Evolutionary conservation across 2,329 filamentous ascomycete genomes (phyloP).

Genomic region (Colletotrichum acutatum): DNA sequence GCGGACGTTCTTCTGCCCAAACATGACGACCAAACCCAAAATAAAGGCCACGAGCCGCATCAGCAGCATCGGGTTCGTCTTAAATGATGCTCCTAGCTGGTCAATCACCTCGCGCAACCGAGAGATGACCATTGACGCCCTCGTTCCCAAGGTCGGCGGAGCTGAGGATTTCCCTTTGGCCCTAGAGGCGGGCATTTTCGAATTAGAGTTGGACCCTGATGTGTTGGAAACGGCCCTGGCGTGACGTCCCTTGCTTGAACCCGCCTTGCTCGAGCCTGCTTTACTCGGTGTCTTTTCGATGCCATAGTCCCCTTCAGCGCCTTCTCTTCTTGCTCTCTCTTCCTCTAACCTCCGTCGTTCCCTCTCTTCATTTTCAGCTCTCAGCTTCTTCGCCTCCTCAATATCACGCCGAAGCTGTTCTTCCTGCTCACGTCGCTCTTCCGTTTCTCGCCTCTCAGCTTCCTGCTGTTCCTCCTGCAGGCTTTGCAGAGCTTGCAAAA

Average conservation of each 20-base stretch:
- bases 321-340: constrained; percentile 59
- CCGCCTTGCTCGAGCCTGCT: constrained; percentile 48
- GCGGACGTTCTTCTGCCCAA: constrained; percentile 80
- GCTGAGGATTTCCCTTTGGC: constrained; percentile 45
- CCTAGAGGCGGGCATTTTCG: constrained; percentile 42
- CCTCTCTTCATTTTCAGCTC: constrained; percentile 69
- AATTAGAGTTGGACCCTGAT: constrained; percentile 41
- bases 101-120: constrained; percentile 64
- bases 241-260: constrained; percentile 47
- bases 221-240: constrained; percentile 45
- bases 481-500: constrained; percentile 85
- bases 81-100: constrained; percentile 60
- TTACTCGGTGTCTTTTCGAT: constrained; percentile 66
- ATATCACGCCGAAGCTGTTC: constrained; percentile 66
- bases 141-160: constrained; percentile 54
- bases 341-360: constrained; percentile 64
- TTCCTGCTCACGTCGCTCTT: constrained; percentile 66
- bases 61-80: constrained; percentile 67
- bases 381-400: constrained; percentile 65
- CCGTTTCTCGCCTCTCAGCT: constrained; percentile 73
- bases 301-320: constrained; percentile 75
- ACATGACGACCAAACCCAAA: constrained; percentile 78
- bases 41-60: constrained; percentile 80
- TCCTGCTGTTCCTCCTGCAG: constrained; percentile 86
- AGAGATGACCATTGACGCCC: constrained; percentile 63